Conservation (phyloP, 306 rosid species). For the Argentina anserina region DNA sequence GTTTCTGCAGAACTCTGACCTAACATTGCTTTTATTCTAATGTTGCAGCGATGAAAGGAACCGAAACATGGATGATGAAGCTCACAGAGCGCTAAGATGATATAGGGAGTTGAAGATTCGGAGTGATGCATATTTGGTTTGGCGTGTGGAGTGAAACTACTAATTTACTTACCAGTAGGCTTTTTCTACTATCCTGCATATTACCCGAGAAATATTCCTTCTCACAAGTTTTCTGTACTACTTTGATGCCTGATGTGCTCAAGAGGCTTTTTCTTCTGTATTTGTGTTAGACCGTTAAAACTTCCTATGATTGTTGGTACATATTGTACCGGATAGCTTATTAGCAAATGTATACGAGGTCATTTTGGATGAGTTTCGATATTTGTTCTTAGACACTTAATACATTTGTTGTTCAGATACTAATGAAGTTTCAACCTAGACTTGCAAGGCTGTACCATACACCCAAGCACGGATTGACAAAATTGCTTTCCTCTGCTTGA, state of each 20-base stretch:
- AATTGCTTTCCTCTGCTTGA: no score
- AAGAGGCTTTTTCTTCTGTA: background rate
- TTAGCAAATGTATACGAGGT: background rate
- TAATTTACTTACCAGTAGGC: background rate
- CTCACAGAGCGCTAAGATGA: background rate
- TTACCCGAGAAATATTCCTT: background rate
- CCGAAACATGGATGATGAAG: background rate
- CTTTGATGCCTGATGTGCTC: background rate
- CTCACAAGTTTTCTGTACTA: background rate
- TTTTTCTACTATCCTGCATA: background rate
- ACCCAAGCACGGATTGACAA: background rate
- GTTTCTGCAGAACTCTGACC: background rate
- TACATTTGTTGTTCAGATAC: no score
- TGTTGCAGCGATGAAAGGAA: background rate
- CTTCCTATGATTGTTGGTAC: background rate
- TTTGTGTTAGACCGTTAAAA: background rate
- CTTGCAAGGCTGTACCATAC: background rate
- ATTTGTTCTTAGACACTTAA: no score
- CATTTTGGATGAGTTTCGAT: background rate
- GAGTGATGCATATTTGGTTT: background rate
- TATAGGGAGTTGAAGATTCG: background rate
- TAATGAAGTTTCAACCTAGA: background rate
- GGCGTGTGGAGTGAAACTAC: background rate
- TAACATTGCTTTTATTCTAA: background rate
- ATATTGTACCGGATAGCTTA: conserved; percentile 1